phyloP scores from a whole-genome alignment of 2,329 filamentous ascomycete species.

The Bipolaris cookei region DNA sequence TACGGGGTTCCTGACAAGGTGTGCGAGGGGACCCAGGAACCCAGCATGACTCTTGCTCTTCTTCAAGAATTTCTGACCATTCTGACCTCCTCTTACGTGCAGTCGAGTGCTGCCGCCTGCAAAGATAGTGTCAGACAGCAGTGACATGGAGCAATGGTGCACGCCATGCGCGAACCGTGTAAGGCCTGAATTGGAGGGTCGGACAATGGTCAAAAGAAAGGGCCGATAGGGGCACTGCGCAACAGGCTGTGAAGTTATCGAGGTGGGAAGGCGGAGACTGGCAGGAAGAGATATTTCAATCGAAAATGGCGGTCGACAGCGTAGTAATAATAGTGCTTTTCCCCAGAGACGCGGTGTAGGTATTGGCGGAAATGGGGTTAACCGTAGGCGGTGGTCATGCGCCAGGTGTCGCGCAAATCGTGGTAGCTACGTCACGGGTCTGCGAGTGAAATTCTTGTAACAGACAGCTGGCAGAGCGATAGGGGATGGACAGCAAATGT shows the following conservation, averaged over 20 bases:
- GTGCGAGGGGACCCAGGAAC: slow-evolving; percentile 45
- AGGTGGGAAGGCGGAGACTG: slow-evolving; percentile 5
- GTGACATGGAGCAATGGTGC: slow-evolving; percentile 42
- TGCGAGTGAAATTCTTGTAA: not conserved
- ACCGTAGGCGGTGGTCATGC: slow-evolving; percentile 28
- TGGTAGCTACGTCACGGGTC: slow-evolving; percentile 27
- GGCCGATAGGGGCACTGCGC: slow-evolving; percentile 4
- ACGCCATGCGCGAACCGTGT: slow-evolving; percentile 43
- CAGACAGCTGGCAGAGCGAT: not conserved
- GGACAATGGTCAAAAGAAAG: slow-evolving; percentile 8
- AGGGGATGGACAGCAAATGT: not conserved
- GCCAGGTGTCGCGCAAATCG: slow-evolving; percentile 25
- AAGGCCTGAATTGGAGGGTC: slow-evolving; percentile 23
- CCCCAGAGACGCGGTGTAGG: slow-evolving; percentile 23
- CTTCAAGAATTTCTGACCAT: slow-evolving; percentile 19
- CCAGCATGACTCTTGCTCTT: slow-evolving; percentile 42
- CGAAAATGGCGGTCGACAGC: slow-evolving; percentile 1
- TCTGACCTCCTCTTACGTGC: slow-evolving; percentile 26
- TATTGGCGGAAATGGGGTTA: slow-evolving; percentile 16
- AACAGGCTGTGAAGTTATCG: slow-evolving; percentile 1
- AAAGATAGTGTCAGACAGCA: slow-evolving; percentile 46
- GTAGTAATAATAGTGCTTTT: slow-evolving; percentile 19
- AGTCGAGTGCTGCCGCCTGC: slow-evolving; percentile 40
- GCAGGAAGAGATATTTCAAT: slow-evolving; percentile 1
- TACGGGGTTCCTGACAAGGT: slow-evolving; percentile 46